Conservation (phyloP, 495 filamentous ascomycete species). For the Penicillium malachiteum region DNA sequence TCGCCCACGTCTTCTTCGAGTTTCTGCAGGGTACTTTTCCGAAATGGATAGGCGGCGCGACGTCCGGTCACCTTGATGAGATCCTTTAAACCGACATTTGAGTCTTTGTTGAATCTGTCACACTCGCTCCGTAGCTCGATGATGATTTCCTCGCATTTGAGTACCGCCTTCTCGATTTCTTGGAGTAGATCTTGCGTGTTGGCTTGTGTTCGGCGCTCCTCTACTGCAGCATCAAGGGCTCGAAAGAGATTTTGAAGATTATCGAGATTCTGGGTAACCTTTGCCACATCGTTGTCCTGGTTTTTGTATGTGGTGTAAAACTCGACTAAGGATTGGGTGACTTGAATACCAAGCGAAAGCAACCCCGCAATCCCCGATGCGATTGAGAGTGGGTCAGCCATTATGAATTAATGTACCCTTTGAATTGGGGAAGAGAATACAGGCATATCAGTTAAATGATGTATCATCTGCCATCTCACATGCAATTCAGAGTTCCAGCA, state of each 20-base stretch:
- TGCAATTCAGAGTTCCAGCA: too few species aligned
- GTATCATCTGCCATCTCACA: too few species aligned
- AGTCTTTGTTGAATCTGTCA: slow-evolving; percentile 16
- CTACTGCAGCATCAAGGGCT: slow-evolving; percentile 17
- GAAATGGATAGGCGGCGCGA: slow-evolving; percentile 29
- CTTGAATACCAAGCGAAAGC: slow-evolving; percentile 30
- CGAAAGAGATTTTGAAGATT: slow-evolving; percentile 17
- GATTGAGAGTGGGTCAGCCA: slow-evolving; percentile 13
- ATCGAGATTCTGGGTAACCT: slow-evolving; percentile 14
- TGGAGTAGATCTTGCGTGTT: slow-evolving; percentile 22
- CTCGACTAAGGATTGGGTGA: slow-evolving; percentile 24
- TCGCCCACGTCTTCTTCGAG: slow-evolving; percentile 32
- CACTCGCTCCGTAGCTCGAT: slow-evolving; percentile 28
- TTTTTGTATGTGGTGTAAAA: slow-evolving; percentile 29
- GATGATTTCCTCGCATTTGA: slow-evolving; percentile 27
- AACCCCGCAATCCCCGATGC: slow-evolving; percentile 24
- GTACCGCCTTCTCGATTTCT: slow-evolving; percentile 19
- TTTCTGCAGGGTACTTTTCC: slow-evolving; percentile 30
- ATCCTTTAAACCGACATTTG: slow-evolving; percentile 10
- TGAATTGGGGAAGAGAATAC: too few species aligned
- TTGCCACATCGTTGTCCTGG: slow-evolving; percentile 15
- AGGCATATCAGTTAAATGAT: too few species aligned
- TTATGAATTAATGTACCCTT: not conserved
- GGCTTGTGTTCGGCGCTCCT: slow-evolving; percentile 15
- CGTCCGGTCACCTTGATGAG: slow-evolving; percentile 15